These are phyloP conservation scores for Sugiyamaella castrensis DNA, from an alignment of 1,139 yeast species.

Conservation along the genomic window DNA sequence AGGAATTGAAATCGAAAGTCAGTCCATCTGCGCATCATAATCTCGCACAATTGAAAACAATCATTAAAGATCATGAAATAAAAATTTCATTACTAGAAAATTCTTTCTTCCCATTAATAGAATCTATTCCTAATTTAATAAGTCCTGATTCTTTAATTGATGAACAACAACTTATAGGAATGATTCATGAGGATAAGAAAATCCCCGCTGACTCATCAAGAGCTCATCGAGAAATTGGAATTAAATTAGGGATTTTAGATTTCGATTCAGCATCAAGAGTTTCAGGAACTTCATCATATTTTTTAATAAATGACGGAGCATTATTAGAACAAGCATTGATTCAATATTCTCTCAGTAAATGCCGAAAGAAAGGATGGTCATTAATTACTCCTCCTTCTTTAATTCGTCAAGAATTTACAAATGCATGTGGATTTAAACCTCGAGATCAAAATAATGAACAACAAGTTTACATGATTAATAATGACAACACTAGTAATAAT, in stretches of 20 bases:
- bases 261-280: constrained; percentile 67
- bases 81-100: constrained; percentile 33
- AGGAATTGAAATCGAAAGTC: constrained; percentile 14
- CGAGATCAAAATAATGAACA: constrained; percentile 84
- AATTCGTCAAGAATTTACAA: constrained; percentile 70
- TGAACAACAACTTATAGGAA: constrained; percentile 40
- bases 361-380: constrained; percentile 63
- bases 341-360: constrained; percentile 68
- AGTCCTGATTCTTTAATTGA: constrained; percentile 45
- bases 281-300: constrained; percentile 89
- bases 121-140: constrained; percentile 65
- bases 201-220: constrained; percentile 23
- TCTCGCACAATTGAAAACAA: constrained; percentile 21
- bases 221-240: constrained; percentile 71
- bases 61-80: constrained; percentile 31
- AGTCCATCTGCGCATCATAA: too few species aligned
- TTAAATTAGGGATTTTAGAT: constrained; percentile 60
- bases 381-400: constrained; percentile 83
- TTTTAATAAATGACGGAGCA: constrained; percentile 82
- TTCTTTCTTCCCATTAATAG: constrained; percentile 35
- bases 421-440: constrained; percentile 95
- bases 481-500: constrained; percentile 34
- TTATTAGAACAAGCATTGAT: constrained; percentile 84
- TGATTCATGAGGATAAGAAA: constrained; percentile 25
- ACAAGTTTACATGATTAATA: constrained; percentile 66